Base-by-base conservation (phyloP, 2,329 filamentous ascomycete species). In the Colletotrichum falcatum region DNA sequence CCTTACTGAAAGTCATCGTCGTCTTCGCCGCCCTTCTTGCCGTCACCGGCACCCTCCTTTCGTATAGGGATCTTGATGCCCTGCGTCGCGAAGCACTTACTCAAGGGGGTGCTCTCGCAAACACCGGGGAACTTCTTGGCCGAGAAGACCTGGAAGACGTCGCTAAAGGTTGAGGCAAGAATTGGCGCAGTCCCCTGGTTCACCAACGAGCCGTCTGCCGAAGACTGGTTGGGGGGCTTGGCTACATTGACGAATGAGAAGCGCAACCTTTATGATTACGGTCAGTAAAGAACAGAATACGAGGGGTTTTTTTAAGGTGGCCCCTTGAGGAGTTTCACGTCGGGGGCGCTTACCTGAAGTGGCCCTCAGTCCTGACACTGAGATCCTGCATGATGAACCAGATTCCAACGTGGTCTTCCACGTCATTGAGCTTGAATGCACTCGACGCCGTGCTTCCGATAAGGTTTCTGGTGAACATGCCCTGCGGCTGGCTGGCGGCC, bases 71-170 rank as follows among this genome's bases (percentile, higher is more conserved):
- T 98, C 82, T 98, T 98, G 82, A 97, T 97, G 30, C 96, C 96
- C 78, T 99, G 96, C 1, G 89, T 87, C 4, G 96, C 95, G 82
- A 99, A 98, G 72, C 90, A 93, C 81, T 97, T 97, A 86, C 95
- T 98, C 23, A 98, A 84, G 5, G 90, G 83, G 0, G 96, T 99
- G 80, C 93, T 97, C 79, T 98, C 95, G 68, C 97, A 97, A 1
- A 99, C 96, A 49, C 96, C 96, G 0, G 96, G 96, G 81, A 99
- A 99, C 78, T 98, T 98, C 87, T 99, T 99, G 58, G 96, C 96
- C 2, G 94, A 97, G 82, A 92, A 98, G 37, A 99, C 96, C 64
- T 94, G 93, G 84, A 99, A 98, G 3, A 90, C 87, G 5, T 97
- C 92, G 58, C 93, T 97, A 81, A 95, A 98, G 75, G 90, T 91